A percentile compares a stretch with the other conserved stretches of the same genome.
These are phyloP conservation scores for Diophrys appendiculata DNA, from an alignment of 73 alveolate species.

Conservation along the genomic window DNA sequence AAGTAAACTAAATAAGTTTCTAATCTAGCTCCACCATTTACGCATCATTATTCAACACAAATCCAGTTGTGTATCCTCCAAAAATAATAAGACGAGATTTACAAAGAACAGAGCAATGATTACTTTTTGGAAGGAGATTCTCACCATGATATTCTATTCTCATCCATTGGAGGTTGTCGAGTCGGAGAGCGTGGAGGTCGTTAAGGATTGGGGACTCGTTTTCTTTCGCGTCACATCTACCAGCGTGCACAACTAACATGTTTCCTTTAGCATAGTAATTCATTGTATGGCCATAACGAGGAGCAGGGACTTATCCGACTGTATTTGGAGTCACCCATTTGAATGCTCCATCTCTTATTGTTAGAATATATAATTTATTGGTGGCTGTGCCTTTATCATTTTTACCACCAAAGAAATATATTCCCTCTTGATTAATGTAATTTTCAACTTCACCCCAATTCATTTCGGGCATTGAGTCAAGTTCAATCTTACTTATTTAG, in stretches of 20 bases:
- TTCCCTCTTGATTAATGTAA: conserved; percentile 59
- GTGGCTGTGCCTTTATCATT: conserved; percentile 53
- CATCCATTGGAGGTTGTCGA: conserved; percentile 67
- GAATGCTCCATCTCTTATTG: conserved; percentile 60
- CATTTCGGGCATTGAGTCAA: conserved; percentile 6
- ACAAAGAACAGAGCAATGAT: conserved; percentile 64
- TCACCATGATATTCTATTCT: conserved; percentile 47
- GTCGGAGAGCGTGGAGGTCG: conserved; percentile 64
- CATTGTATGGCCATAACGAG: conserved; percentile 70
- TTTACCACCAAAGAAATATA: conserved; percentile 74
- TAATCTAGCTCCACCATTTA: background rate
- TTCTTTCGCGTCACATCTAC: conserved; percentile 69
- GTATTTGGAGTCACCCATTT: conserved; percentile 64
- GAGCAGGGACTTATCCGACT: conserved; percentile 66
- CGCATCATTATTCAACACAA: background rate
- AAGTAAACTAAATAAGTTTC: background rate
- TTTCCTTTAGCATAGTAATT: conserved; percentile 54
- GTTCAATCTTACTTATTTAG: background rate
- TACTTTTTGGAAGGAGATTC: conserved; percentile 62
- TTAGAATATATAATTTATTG: conserved; percentile 64
- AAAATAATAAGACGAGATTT: conserved; percentile 64
- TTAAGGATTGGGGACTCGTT: conserved; percentile 41
- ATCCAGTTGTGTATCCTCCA: conserved; percentile 47
- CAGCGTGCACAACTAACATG: conserved; percentile 68
- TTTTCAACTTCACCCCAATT: conserved; percentile 17